A percentile compares a stretch with the other conserved stretches of the same genome.
phyloP scores from a whole-genome alignment of 305 asterid species.

The Galium porrigens region DNA sequence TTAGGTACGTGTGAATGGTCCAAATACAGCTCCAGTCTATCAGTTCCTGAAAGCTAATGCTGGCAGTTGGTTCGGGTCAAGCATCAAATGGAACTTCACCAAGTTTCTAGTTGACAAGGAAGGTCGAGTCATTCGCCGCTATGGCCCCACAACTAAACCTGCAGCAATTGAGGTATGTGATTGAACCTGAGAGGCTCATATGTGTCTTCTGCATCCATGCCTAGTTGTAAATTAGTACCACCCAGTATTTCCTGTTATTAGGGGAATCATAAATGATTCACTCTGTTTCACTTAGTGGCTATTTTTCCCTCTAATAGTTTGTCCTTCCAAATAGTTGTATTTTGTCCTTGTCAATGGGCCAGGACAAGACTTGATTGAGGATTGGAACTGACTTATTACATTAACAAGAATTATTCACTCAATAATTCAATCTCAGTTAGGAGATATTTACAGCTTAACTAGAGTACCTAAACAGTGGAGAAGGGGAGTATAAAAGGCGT shows the following conservation, averaged over 20 bases:
- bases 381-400: not conserved
- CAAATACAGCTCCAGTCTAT: constrained; percentile 54
- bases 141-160: constrained; percentile 59
- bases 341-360: not conserved
- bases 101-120: constrained; percentile 77
- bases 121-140: constrained; percentile 56
- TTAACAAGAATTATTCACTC: not conserved
- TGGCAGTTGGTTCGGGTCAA: constrained; percentile 49
- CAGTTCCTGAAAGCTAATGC: constrained; percentile 62
- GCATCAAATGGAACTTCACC: constrained; percentile 89
- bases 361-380: not conserved
- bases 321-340: not conserved
- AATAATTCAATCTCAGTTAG: not conserved
- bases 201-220: not conserved
- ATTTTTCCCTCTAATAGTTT: not conserved
- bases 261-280: not conserved
- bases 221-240: not conserved
- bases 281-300: not conserved
- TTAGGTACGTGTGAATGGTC: constrained; percentile 67
- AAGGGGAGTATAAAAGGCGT: not conserved
- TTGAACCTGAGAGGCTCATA: not conserved
- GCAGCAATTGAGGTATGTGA: constrained; percentile 49
- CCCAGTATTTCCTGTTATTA: not conserved
- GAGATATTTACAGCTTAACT: not conserved
- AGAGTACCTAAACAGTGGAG: not conserved